Percentiles rank a stretch among this genome's conserved stretches.
Evolutionary conservation across 1,139 yeast genomes (phyloP).

Genomic region (Pneumocystis murina): DNA sequence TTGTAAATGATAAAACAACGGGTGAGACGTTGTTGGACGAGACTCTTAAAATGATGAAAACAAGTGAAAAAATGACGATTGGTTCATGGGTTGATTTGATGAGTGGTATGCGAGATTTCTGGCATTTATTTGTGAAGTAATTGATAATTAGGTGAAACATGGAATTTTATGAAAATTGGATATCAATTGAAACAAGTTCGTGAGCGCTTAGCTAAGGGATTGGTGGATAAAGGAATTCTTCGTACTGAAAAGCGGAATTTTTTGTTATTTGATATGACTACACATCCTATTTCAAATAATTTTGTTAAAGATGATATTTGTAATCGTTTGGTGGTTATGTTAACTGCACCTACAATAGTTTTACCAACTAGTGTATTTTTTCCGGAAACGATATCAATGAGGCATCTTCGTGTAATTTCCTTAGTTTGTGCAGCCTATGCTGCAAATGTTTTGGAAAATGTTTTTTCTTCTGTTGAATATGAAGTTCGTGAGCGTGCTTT

Average conservation of each 20-base stretch:
- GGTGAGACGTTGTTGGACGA: slow-evolving; percentile 94
- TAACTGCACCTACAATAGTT: slow-evolving; percentile 52
- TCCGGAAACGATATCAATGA: slow-evolving; percentile 54
- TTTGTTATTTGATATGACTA: slow-evolving; percentile 92
- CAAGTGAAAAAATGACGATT: slow-evolving; percentile 68
- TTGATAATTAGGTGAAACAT: slow-evolving; percentile 44
- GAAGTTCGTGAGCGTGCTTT: slow-evolving; percentile 89
- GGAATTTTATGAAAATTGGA: slow-evolving; percentile 89
- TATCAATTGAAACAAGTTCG: slow-evolving; percentile 95
- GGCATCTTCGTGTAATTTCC: slow-evolving; percentile 61
- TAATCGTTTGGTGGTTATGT: slow-evolving; percentile 51
- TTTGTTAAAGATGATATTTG: slow-evolving; percentile 67
- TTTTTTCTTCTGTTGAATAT: slow-evolving; percentile 59
- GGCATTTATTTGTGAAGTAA: not conserved
- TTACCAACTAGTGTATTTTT: slow-evolving; percentile 38
- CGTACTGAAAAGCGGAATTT: slow-evolving; percentile 93
- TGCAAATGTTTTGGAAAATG: slow-evolving; percentile 90
- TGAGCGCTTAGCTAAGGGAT: slow-evolving; percentile 88
- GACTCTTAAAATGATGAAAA: slow-evolving; percentile 76
- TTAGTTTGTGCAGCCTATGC: slow-evolving; percentile 85
- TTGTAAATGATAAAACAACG: slow-evolving; percentile 69
- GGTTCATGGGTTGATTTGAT: slow-evolving; percentile 88
- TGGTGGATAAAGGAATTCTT: slow-evolving; percentile 93
- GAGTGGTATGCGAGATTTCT: slow-evolving; percentile 34
- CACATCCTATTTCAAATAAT: slow-evolving; percentile 87